phyloP scores from a whole-genome alignment of 495 filamentous ascomycete genomes.

The Penicilliopsis zonata region DNA sequence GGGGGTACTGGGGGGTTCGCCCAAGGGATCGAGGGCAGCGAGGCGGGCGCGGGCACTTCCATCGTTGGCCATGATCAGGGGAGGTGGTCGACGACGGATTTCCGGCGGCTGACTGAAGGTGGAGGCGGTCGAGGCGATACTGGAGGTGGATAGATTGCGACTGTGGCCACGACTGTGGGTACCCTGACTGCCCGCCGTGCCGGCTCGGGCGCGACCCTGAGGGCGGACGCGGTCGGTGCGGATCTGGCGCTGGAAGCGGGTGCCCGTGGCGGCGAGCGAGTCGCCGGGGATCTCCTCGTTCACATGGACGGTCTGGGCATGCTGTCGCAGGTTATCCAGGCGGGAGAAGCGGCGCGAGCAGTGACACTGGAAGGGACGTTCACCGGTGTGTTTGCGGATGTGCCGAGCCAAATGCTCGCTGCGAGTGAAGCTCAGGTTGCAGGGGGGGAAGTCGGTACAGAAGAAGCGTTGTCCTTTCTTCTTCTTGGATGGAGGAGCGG shows the following conservation, averaged over 20 bases:
- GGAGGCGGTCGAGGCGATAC: slow-evolving; percentile 65
- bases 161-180: slow-evolving; percentile 65
- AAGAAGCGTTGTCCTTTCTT: slow-evolving; percentile 97
- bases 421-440: slow-evolving; percentile 87
- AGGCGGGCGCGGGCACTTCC: slow-evolving; percentile 41
- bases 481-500: slow-evolving; percentile 63
- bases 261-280: slow-evolving; percentile 88
- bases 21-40: slow-evolving; percentile 50
- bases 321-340: slow-evolving; percentile 89
- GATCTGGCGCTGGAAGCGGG: slow-evolving; percentile 87
- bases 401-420: slow-evolving; percentile 94
- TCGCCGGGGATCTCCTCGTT: slow-evolving; percentile 94
- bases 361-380: slow-evolving; percentile 95
- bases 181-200: slow-evolving; percentile 57
- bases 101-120: slow-evolving; percentile 51
- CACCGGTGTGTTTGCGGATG: slow-evolving; percentile 95
- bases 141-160: slow-evolving; percentile 75
- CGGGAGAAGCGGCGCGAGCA: slow-evolving; percentile 93
- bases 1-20: slow-evolving; percentile 35
- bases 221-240: slow-evolving; percentile 74
- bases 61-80: slow-evolving; percentile 74
- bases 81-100: slow-evolving; percentile 60
- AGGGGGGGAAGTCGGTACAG: slow-evolving; percentile 94
- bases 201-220: slow-evolving; percentile 57
- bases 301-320: slow-evolving; percentile 94